Conservation (phyloP, 2,329 filamentous ascomycete species). For the Truncatella angustata region DNA sequence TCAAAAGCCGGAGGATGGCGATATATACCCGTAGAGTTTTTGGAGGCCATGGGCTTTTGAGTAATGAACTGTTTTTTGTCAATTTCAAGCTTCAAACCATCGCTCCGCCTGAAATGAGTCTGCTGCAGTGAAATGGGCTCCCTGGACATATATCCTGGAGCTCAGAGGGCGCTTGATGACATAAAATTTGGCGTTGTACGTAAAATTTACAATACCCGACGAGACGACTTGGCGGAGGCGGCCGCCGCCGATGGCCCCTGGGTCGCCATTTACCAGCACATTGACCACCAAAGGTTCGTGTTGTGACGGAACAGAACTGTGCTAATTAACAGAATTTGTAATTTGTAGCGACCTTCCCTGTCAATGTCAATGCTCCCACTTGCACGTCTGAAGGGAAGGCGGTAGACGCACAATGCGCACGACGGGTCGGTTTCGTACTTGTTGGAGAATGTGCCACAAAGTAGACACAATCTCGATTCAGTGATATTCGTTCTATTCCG, state of each 20-base stretch:
- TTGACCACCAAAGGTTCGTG: neutral
- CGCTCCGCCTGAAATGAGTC: too few species aligned
- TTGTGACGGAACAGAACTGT: too few species aligned
- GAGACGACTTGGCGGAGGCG: neutral
- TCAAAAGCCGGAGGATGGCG: neutral
- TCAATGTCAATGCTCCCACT: too few species aligned
- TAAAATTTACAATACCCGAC: conserved; percentile 1
- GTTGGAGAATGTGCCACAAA: neutral
- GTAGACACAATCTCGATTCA: neutral
- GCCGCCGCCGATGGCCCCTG: neutral
- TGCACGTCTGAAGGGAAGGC: too few species aligned
- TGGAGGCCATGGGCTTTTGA: too few species aligned
- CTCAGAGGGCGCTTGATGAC: neutral
- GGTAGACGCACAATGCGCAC: too few species aligned
- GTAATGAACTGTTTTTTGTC: neutral
- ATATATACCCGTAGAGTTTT: neutral
- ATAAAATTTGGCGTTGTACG: neutral
- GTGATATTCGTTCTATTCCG: neutral
- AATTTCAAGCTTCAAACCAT: neutral
- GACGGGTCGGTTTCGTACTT: neutral
- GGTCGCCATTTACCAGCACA: neutral
- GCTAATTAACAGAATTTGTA: too few species aligned
- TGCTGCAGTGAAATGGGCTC: too few species aligned
- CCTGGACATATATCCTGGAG: neutral
- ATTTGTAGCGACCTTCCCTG: too few species aligned